Evolutionary conservation across 495 filamentous ascomycete genomes (phyloP).

Genomic region (Penicilliopsis zonata): DNA sequence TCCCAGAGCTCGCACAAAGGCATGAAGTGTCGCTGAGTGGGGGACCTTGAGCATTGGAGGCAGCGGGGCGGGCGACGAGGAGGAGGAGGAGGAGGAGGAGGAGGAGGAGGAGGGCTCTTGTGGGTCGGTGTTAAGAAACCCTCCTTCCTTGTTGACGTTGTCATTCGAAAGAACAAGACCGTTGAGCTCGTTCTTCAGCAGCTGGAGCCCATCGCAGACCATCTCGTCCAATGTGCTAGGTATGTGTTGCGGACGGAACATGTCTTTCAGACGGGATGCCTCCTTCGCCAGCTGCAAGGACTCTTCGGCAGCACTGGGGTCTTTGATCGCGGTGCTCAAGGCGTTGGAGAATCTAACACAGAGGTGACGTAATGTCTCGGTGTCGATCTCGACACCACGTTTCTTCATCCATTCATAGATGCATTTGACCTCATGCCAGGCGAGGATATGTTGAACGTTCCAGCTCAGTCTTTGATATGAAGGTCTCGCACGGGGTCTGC

Average conservation of each 20-base stretch:
- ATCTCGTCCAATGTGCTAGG: conserved; percentile 14
- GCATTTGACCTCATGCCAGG: conserved; percentile 29
- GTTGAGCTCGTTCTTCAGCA: conserved; percentile 27
- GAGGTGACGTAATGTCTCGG: conserved; percentile 32
- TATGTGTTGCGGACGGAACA: conserved; percentile 1
- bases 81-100: background rate
- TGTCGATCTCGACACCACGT: conserved; percentile 23
- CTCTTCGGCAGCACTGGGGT: conserved; percentile 14
- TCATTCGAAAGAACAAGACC: conserved; percentile 21
- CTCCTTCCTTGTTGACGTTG: too few species aligned
- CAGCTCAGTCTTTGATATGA: conserved; percentile 7
- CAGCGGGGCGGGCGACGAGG: too few species aligned
- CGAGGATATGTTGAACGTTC: conserved; percentile 19
- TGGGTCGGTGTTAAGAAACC: background rate
- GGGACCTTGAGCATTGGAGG: conserved; percentile 30
- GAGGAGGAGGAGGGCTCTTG: background rate
- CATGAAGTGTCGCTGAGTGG: conserved; percentile 34
- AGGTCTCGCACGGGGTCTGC: conserved; percentile 9
- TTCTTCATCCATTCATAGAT: conserved; percentile 26
- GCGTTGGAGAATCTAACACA: conserved; percentile 33
- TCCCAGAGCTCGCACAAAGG: conserved; percentile 41
- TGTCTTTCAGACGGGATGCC: conserved; percentile 4
- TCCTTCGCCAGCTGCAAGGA: conserved; percentile 10
- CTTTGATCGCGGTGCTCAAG: conserved; percentile 17
- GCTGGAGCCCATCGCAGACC: conserved; percentile 16